phyloP scores from a whole-genome alignment of 148 eudicot genomes.

The Arctostaphylos glauca region DNA sequence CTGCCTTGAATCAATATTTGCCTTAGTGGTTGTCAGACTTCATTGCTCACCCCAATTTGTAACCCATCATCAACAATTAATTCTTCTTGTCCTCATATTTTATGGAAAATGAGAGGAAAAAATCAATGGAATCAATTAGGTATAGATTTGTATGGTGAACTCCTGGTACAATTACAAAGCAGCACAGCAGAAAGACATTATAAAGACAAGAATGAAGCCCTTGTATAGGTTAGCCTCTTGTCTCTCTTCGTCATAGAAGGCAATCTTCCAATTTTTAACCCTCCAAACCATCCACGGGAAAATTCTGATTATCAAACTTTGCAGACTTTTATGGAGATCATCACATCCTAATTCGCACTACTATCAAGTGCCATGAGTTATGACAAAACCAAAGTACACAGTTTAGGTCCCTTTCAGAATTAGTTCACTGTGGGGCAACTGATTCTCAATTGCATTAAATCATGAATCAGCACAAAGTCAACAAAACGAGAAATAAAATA shows the following conservation, averaged over 20 bases:
- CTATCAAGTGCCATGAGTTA: neutral
- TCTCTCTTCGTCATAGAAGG: neutral
- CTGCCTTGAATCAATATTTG: neutral
- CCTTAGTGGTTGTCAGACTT: neutral
- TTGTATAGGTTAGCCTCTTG: neutral
- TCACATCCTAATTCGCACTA: neutral
- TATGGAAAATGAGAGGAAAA: neutral
- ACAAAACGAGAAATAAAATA: neutral
- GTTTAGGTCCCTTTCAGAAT: neutral
- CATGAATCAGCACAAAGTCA: neutral
- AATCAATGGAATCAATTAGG: neutral
- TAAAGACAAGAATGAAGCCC: neutral
- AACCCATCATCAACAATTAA: neutral
- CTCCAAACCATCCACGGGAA: neutral
- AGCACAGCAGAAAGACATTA: neutral
- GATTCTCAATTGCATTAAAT: slow-evolving; percentile 1
- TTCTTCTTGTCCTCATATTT: neutral
- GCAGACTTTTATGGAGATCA: neutral
- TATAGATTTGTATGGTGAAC: neutral
- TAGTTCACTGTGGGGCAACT: neutral
- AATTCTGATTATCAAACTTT: slow-evolving; percentile 1
- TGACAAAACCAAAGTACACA: neutral
- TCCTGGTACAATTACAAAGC: neutral
- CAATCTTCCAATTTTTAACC: neutral
- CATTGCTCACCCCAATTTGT: neutral